Base-by-base conservation (phyloP, 1,284 basidiomycete genomes). In the Trametes pubescens region DNA sequence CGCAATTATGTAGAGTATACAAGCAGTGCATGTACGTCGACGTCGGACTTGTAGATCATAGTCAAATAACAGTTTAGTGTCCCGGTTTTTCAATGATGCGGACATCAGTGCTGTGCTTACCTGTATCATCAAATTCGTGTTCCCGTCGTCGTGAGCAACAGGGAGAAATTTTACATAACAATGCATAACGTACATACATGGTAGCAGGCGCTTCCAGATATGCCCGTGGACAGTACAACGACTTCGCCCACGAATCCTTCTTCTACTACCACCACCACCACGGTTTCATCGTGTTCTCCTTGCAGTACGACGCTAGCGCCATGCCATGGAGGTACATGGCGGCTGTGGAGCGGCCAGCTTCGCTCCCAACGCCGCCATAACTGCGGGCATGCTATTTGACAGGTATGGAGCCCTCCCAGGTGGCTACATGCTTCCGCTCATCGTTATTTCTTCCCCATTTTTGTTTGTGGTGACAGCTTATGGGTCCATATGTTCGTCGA, bases 401-500 rank as follows among this genome's bases (percentile, higher is more conserved):
- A 54, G 52, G 52, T 44, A 54, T 29, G 52, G 37, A 26, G 40
- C 38, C 2, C 40, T 54, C 38, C 16, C 52, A 18, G 52, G 16
- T 38, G 18, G 22, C 46, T 16, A 24, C n/a, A 34, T 37, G 34
- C 32, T 29, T 40, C 44, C 46, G 11, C 18, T 37, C 13, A 37
- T 21, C 43, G 22, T 24, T 56, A 29, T 34, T 26, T 8, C 21
- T 16, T 32, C 8, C 16, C 35, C 13, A 26, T 57, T 24, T 13
- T 13, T 13, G n/a, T 14, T 8, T 22, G 21, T 22, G 44, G n/a
- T 4, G 55, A 38, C 47, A n/a, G 21, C 3, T 18, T 51, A 44
- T 59, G 57, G 57, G 49, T 59, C 58, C 58, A 59, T 52, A 47
- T 47, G 58, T 52, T 14, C 32, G 49, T 16, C 0, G 7, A 13